A percentile compares a stretch with the other conserved stretches of the same genome.
These are phyloP conservation scores for Pseudopyrenochaeta lycopersici DNA, from an alignment of 2,329 filamentous ascomycete genomes.

Conservation along the genomic window DNA sequence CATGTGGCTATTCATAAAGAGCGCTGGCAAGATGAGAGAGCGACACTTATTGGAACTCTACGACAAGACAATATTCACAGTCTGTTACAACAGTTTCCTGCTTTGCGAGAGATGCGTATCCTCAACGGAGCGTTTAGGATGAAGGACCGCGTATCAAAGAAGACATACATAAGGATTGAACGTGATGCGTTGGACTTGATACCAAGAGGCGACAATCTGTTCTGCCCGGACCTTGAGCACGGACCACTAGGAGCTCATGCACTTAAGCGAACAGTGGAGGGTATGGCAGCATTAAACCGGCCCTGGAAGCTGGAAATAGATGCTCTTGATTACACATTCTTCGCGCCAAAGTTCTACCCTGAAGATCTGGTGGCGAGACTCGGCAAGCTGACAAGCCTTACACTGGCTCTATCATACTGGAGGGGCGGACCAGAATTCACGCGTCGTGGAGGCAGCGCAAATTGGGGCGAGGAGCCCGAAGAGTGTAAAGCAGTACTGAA, in stretches of 20 bases:
- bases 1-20: background rate
- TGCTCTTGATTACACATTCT: background rate
- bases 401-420: background rate
- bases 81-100: background rate
- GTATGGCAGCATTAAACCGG: background rate
- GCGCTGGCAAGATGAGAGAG: background rate
- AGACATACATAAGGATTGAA: background rate
- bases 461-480: background rate
- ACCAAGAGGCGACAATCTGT: background rate
- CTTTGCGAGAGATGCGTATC: background rate
- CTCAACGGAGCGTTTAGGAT: background rate
- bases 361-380: background rate
- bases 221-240: background rate
- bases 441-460: background rate
- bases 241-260: background rate
- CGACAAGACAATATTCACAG: background rate
- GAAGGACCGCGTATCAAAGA: background rate
- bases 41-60: background rate
- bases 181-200: background rate
- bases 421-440: background rate
- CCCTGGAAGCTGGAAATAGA: background rate
- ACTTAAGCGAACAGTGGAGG: background rate
- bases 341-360: background rate
- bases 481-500: background rate
- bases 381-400: background rate